These are phyloP conservation scores for Cladosporium cucumerinum DNA, from an alignment of 2,329 filamentous ascomycete genomes.

Conservation along the genomic window DNA sequence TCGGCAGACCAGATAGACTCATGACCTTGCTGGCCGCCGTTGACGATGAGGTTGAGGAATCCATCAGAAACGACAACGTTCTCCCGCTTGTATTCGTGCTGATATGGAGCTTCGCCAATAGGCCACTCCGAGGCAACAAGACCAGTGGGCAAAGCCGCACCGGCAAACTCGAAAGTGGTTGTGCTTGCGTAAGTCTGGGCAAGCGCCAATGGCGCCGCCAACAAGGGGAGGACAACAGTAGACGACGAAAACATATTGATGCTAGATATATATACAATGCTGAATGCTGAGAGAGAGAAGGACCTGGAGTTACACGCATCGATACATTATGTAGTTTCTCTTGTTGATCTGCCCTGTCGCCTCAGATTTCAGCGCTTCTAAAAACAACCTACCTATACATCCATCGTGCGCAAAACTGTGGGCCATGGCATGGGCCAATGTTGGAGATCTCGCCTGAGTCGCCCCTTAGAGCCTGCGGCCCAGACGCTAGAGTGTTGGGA, in stretches of 20 bases:
- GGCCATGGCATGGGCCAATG: background rate
- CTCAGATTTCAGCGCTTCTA: conserved; percentile 2
- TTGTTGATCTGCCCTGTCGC: background rate
- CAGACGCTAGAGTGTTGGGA: background rate
- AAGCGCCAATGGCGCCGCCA: background rate
- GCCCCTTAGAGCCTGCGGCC: background rate
- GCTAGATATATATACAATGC: background rate
- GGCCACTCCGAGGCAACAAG: background rate
- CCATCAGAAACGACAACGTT: conserved; percentile 15
- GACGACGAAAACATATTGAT: background rate
- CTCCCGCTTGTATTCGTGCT: conserved; percentile 1
- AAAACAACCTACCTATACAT: background rate
- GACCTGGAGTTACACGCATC: background rate
- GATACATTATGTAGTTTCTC: background rate
- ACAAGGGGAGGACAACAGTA: background rate
- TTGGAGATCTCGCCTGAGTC: background rate
- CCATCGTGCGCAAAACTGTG: background rate
- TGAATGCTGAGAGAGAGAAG: background rate
- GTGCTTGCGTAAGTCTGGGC: conserved; percentile 5
- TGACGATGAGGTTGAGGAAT: conserved; percentile 21
- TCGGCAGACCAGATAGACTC: conserved; percentile 19
- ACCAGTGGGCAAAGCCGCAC: conserved; percentile 2
- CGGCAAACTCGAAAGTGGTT: conserved; percentile 1
- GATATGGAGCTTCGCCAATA: background rate
- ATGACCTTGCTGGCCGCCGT: conserved; percentile 10